A percentile compares a stretch with the other conserved stretches of the same genome.
phyloP scores from a whole-genome alignment of 1,139 yeast species.

The Candida neerlandica region DNA sequence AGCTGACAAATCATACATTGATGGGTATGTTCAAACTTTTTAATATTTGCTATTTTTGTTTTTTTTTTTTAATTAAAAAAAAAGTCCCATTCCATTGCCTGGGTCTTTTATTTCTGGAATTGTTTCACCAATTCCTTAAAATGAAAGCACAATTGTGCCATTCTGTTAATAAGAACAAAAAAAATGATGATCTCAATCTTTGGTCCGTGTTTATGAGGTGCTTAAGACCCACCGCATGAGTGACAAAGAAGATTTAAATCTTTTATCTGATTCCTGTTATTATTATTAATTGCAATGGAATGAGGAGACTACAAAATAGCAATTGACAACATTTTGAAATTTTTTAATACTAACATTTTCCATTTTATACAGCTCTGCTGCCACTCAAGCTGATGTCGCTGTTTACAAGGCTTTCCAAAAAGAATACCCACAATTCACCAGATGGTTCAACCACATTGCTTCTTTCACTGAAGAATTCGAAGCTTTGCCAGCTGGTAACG shows the following conservation, averaged over 20 bases:
- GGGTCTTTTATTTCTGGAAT: no score
- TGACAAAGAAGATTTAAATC: conserved; percentile 63
- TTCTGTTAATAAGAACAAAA: neutral
- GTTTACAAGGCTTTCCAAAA: conserved; percentile 94
- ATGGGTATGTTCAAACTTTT: conserved; percentile 69
- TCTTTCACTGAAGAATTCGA: conserved; percentile 85
- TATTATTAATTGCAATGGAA: neutral
- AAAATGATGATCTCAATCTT: conserved; percentile 69
- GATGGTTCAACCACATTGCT: conserved; percentile 99
- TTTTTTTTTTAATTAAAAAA: no score
- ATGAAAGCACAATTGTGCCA: no score
- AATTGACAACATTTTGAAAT: neutral
- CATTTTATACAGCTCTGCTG: conserved; percentile 57
- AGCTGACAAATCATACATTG: conserved; percentile 90
- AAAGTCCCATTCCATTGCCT: neutral
- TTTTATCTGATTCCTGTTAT: conserved; percentile 32
- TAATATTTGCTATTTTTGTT: neutral
- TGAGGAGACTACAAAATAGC: neutral
- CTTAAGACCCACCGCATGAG: conserved; percentile 93
- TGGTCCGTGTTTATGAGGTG: conserved; percentile 98
- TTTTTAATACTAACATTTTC: conserved; percentile 14
- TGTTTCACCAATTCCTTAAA: no score
- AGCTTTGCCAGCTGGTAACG: conserved; percentile 77
- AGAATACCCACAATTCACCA: conserved; percentile 90
- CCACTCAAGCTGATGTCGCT: conserved; percentile 95